Conservation (phyloP, 179 eudicot genomes). For the Amaranthus tricolor region DNA sequence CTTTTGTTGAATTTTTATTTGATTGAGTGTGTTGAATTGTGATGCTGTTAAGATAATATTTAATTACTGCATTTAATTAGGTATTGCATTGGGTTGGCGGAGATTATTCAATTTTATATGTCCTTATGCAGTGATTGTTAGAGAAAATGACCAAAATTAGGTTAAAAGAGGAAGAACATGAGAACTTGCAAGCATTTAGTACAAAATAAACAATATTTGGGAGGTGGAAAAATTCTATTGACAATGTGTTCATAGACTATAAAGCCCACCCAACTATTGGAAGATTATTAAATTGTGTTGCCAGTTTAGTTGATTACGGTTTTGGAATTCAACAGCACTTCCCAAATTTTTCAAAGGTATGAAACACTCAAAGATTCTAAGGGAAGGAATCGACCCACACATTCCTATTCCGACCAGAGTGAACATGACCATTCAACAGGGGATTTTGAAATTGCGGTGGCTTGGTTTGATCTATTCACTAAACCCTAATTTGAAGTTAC, state of each 20-base stretch:
- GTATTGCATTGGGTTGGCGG: background rate
- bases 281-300: background rate
- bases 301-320: no score
- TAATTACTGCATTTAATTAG: background rate
- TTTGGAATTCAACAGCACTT: no score
- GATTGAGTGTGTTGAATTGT: background rate
- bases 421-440: no score
- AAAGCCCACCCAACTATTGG: background rate
- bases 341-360: background rate
- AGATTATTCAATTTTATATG: background rate
- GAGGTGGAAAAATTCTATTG: background rate
- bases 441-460: no score
- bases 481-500: no score
- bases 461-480: no score
- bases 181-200: no score
- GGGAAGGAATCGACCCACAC: conserved; percentile 4
- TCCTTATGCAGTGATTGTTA: background rate
- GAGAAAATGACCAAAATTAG: background rate
- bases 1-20: background rate
- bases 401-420: background rate
- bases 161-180: background rate
- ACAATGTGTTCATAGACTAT: background rate
- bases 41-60: background rate
- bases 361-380: conserved; percentile 23
- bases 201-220: background rate